phyloP scores from a whole-genome alignment of 805 yeast genomes.

The Schizosaccharomyces lindneri region DNA sequence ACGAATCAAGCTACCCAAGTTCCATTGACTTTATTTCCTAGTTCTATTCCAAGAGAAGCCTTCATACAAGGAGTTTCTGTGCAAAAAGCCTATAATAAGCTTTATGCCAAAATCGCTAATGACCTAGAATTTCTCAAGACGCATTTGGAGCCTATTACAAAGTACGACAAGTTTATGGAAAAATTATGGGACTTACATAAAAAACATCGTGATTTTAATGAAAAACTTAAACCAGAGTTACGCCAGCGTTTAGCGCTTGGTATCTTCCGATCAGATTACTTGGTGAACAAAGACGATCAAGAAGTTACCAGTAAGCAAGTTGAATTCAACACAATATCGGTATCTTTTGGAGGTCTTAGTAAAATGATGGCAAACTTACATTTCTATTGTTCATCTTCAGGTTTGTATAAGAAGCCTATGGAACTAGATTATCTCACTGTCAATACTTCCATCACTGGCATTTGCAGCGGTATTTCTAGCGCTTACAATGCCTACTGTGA shows the following conservation, averaged over 20 bases:
- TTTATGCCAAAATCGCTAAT: conserved; percentile 40
- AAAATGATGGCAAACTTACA: conserved; percentile 59
- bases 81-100: conserved; percentile 42
- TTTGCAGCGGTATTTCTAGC: conserved; percentile 45
- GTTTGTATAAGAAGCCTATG: conserved; percentile 2
- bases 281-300: conserved; percentile 25
- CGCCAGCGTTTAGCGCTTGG: conserved; percentile 54
- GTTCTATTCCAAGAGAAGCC: conserved; percentile 51
- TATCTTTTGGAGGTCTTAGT: conserved; percentile 81
- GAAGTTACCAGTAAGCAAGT: conserved; percentile 51
- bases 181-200: conserved; percentile 37
- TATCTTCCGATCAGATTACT: conserved; percentile 40
- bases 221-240: conserved; percentile 15
- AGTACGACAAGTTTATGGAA: conserved; percentile 60
- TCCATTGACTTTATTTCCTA: conserved; percentile 77
- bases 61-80: conserved; percentile 43
- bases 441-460: conserved; percentile 10
- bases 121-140: conserved; percentile 39
- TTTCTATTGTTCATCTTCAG: conserved; percentile 17
- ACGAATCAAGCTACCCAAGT: neutral
- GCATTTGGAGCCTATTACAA: conserved; percentile 27
- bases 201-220: conserved; percentile 14
- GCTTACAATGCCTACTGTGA: conserved; percentile 33
- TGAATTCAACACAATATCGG: conserved; percentile 88
- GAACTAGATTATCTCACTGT: neutral